Conservation (phyloP, 305 asterid genomes). For the Solanum chacoense region DNA sequence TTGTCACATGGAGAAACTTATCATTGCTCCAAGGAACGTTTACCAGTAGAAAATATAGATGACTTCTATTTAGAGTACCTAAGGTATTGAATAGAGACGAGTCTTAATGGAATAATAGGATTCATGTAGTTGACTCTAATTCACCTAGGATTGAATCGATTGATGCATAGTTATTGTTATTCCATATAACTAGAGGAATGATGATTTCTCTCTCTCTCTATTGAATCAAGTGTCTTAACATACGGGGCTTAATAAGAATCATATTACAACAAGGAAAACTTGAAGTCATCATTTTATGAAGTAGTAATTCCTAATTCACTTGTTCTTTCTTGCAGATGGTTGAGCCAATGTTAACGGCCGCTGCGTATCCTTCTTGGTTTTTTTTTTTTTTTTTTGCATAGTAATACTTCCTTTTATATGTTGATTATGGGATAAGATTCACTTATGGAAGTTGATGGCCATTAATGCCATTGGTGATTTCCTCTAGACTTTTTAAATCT, state of each 20-base stretch:
- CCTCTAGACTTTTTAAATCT: neutral
- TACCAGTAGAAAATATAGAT: neutral
- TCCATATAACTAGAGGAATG: neutral
- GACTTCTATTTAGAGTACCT: neutral
- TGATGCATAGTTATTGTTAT: neutral
- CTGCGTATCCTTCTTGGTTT: conserved; percentile 18
- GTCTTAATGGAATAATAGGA: neutral
- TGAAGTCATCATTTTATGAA: neutral
- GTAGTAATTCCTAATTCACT: conserved; percentile 5
- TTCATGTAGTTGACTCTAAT: neutral
- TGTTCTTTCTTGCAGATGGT: conserved; percentile 51
- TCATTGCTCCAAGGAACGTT: neutral
- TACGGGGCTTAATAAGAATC: neutral
- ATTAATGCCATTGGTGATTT: neutral
- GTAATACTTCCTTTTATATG: neutral
- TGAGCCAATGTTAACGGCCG: conserved; percentile 81
- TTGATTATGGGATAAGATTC: neutral
- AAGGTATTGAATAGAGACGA: neutral
- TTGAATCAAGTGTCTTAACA: neutral
- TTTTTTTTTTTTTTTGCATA: neutral
- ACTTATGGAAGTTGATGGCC: neutral
- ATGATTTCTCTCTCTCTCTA: neutral
- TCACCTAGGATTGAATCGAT: neutral
- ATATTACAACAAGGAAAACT: neutral
- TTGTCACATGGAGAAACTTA: neutral